These are phyloP conservation scores for Leccinum olivaceopallidum DNA, from an alignment of 768 basidiomycete genomes.

Conservation along the genomic window DNA sequence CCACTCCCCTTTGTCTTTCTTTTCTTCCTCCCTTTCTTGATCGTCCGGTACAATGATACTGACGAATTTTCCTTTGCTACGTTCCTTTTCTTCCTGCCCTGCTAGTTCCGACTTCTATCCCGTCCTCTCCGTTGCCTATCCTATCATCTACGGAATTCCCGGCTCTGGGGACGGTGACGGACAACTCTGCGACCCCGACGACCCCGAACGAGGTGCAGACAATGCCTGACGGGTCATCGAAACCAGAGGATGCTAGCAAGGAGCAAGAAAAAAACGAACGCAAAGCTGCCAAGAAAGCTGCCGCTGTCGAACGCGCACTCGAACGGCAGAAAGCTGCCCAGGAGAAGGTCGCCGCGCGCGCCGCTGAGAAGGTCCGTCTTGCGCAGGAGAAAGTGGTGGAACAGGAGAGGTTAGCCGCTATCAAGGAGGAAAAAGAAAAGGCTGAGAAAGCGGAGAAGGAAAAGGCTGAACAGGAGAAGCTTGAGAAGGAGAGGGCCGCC, in stretches of 20 bases:
- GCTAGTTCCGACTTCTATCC: constrained; percentile 37
- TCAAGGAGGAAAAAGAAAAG: constrained; percentile 42
- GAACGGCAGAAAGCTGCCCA: constrained; percentile 58
- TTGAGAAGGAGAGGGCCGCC: constrained; percentile 37
- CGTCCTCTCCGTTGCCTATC: constrained; percentile 45
- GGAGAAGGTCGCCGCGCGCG: constrained; percentile 54
- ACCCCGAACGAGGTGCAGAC: constrained; percentile 26
- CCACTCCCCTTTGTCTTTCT: constrained; percentile 40
- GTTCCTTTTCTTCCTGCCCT: constrained; percentile 18
- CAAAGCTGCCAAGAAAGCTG: constrained; percentile 65
- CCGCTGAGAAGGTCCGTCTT: constrained; percentile 54
- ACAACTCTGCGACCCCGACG: constrained; percentile 9
- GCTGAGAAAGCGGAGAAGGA: constrained; percentile 37
- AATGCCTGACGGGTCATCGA: constrained; percentile 20
- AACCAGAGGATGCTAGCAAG: constrained; percentile 39
- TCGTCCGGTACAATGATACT: constrained; percentile 44
- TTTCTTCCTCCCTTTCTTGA: constrained; percentile 43
- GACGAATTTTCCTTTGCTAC: constrained; percentile 38
- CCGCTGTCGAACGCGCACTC: constrained; percentile 59
- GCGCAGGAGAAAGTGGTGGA: constrained; percentile 55
- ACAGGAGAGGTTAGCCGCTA: constrained; percentile 46
- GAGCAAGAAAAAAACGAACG: constrained; percentile 58
- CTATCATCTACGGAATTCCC: constrained; percentile 78
- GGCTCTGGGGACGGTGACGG: constrained; percentile 43
- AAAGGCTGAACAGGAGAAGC: constrained; percentile 39